These are phyloP conservation scores for Fusarium equiseti DNA, from an alignment of 2,329 filamentous ascomycete genomes.

Conservation along the genomic window DNA sequence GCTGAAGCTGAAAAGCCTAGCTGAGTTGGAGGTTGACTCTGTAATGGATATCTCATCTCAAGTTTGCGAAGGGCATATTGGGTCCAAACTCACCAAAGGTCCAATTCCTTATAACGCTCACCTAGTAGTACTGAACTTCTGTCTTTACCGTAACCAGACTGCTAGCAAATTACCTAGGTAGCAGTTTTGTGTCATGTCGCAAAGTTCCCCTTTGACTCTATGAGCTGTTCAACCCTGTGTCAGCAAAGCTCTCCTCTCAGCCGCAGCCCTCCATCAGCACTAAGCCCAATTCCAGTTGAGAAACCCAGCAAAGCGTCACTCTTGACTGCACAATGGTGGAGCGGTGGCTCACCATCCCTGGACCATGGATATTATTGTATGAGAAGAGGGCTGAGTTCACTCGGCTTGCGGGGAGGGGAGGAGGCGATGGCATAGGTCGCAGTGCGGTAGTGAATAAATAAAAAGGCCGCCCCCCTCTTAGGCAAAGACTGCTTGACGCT, in stretches of 20 bases:
- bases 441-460: slow-evolving; percentile 29
- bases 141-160: neutral
- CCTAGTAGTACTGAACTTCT: neutral
- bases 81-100: neutral
- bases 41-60: neutral
- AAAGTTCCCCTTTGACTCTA: slow-evolving; percentile 32
- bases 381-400: slow-evolving; percentile 43
- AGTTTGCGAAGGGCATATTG: neutral
- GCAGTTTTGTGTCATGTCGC: neutral
- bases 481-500: slow-evolving; percentile 10
- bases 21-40: slow-evolving; percentile 8
- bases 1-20: slow-evolving; percentile 19
- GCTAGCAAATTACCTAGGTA: slow-evolving; percentile 7
- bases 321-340: slow-evolving; percentile 34
- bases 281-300: slow-evolving; percentile 42
- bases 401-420: slow-evolving; percentile 38
- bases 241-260: slow-evolving; percentile 44
- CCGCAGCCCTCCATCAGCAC: slow-evolving; percentile 47
- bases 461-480: slow-evolving; percentile 33
- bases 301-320: slow-evolving; percentile 31
- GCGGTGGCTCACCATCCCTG: slow-evolving; percentile 46
- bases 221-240: slow-evolving; percentile 22
- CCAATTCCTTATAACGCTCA: neutral
- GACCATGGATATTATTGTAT: slow-evolving; percentile 31
- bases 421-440: slow-evolving; percentile 5